A percentile compares a stretch with the other conserved stretches of the same genome.
Conservation (phyloP, 495 filamentous ascomycete species). For the Penicillium dipodomyicola region DNA sequence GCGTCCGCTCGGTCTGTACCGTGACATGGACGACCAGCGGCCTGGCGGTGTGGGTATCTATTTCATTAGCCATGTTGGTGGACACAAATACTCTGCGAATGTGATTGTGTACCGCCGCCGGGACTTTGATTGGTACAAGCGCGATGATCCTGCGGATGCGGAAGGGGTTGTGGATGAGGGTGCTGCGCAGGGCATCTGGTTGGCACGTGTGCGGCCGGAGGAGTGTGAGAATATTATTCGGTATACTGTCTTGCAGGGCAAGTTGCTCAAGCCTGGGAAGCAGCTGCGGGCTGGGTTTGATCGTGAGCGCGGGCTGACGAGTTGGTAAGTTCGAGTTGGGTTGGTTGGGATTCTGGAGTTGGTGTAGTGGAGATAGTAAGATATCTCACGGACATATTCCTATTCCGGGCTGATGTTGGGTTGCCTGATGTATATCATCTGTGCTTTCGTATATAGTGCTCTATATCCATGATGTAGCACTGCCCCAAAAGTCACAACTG, state of each 20-base stretch:
- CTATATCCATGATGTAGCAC: background rate
- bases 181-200: slow-evolving; percentile 89
- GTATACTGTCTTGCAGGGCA: slow-evolving; percentile 88
- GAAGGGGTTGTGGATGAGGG: slow-evolving; percentile 41
- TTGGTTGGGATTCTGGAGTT: background rate
- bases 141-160: slow-evolving; percentile 9
- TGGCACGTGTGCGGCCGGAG: slow-evolving; percentile 82
- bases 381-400: background rate
- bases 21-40: slow-evolving; percentile 81
- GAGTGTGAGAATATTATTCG: slow-evolving; percentile 92
- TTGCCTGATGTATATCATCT: background rate
- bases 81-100: slow-evolving; percentile 87
- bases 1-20: slow-evolving; percentile 75
- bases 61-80: slow-evolving; percentile 93
- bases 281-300: slow-evolving; percentile 93
- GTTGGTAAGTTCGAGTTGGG: slow-evolving; percentile 60
- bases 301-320: slow-evolving; percentile 70
- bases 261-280: slow-evolving; percentile 80
- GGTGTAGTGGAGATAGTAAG: background rate
- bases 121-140: slow-evolving; percentile 53
- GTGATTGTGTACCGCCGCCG: slow-evolving; percentile 80
- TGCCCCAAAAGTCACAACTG: background rate
- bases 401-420: background rate
- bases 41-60: slow-evolving; percentile 91
- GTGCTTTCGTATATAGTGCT: background rate